Evolutionary conservation across 371 early-diverging fungal genomes (phyloP), one percentile per base, ranked within the genome.

Genomic region (Funneliformis caledonium): DNA sequence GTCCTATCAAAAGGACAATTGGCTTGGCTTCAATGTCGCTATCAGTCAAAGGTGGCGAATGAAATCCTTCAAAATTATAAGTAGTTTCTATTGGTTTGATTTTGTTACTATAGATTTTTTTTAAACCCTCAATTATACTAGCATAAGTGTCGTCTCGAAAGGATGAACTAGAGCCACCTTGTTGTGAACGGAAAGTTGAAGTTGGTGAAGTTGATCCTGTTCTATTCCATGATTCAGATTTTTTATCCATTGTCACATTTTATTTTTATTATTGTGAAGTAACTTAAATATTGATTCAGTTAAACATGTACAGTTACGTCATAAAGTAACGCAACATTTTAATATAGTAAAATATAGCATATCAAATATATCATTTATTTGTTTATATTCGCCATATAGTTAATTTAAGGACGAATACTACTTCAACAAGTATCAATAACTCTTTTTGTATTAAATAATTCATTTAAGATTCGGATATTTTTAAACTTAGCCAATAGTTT

Each of bases 21-120:
- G 96, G 96, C 82, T 94, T 93, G n/a, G 96, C 94, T 48, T 87
- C 88, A 70, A 95, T 93, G 85, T 95, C 96, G 70, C 92, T 90
- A 68, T 93, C 90, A 11, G 94, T 93, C 67, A 95, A 83, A 5
- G 93, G 92, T 6, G 91, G 90, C 42, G 94, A 94, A 82, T 94
- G 93, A 80, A 95, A 95, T 4, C 90, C 90, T 85, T 94, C 94
- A 85, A 95, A 95, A 81, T 91, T 91, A 82, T 94, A 94, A 4
- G 91, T 88, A 65, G 89, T 90, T 85, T 94, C 95, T 6, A 94
- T 73, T 16, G 93, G 94, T 80, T 86, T 86, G 75, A 94, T 94
- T 84, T 94, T 94, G 68, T 88, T 85, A 47, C 87, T 89, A 83
- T 94, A 94, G 50, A 94, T 88, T 73, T 87, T 87, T 69, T 92